Base-by-base conservation (phyloP, 1,139 yeast species). In the Debaryomyces coudertii region DNA sequence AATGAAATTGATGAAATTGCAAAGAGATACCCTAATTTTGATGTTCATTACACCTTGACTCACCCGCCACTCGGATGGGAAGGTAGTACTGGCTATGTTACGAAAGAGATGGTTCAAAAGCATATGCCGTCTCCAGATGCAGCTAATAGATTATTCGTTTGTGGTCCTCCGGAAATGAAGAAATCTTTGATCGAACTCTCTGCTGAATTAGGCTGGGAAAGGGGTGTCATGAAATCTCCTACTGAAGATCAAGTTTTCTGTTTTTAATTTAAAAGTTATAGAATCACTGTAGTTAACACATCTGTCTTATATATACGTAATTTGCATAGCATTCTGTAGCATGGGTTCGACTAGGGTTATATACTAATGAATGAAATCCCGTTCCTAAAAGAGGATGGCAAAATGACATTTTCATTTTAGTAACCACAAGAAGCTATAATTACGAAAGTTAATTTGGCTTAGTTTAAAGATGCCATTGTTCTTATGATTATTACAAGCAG, bases 121-220 rank as follows among this genome's bases (percentile, higher is more conserved):
- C 69, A 79, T 54, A 62, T 85, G 54, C 89, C 90, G 16, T 51
- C 53, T 18, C 76, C 82, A 3, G 57, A 62, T 36, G 68, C 65
- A 4, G 79, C 76, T 12, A 74, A 79, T 48, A 78, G 82, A 54
- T 69, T 87, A 37, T 74, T 85, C 49, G 73, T 87, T 40, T 86
- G 92, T 68, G 95, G 95, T n/a, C 92, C 92, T 20, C 82, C 83
- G 49, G 84, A 75, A 38, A 80, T 87, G 87, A 84, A 82, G 58
- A 74, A 73, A 50, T 58, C 65, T 38, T 69, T 84, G 48, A 63
- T 79, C 20, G 71, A 71, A 33, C 69, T 73, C 43, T 73, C 88
- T 23, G 68, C 69, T 41, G 82, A 80, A 41, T 64, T 84, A 47
- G 90, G 92, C 1, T 87, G 89, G 84, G 76, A 73, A 15, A 70